Conservation (phyloP, 208 protist genomes). For the Crithidia sp. region DNA sequence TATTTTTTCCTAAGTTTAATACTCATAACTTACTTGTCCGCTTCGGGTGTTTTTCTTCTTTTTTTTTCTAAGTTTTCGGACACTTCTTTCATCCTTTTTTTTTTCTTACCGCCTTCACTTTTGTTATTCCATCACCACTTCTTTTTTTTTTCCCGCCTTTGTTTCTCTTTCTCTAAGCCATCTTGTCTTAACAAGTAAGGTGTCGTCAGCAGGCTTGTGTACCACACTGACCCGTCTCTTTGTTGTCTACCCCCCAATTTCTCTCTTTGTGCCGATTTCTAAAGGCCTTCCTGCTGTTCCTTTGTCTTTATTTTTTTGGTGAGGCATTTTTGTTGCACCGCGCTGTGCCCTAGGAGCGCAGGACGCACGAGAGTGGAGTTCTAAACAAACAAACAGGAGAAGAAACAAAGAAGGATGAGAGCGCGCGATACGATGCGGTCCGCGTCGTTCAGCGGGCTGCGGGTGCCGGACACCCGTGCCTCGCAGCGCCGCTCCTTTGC, state of each 20-base stretch:
- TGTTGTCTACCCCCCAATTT: too few relatives aligned
- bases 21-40: not conserved
- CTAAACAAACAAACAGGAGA: not conserved
- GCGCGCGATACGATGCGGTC: slow-evolving; percentile 4
- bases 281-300: not conserved
- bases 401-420: not conserved
- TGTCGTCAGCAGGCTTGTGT: too few relatives aligned
- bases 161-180: not conserved
- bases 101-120: slow-evolving; percentile 4
- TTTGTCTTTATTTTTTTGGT: not conserved
- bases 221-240: too few relatives aligned
- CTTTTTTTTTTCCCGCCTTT: slow-evolving; percentile 3
- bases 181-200: not conserved
- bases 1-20: not conserved
- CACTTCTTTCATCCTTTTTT: slow-evolving; percentile 5
- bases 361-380: too few relatives aligned
- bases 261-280: too few relatives aligned
- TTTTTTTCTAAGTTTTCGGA: not conserved
- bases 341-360: too few relatives aligned
- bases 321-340: too few relatives aligned
- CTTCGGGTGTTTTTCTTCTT: not conserved
- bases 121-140: not conserved
- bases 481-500: slow-evolving; percentile 44
- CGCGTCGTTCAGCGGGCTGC: slow-evolving; percentile 6
- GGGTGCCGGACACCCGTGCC: slow-evolving; percentile 12